Percentiles rank a stretch among this genome's conserved stretches.
Evolutionary conservation across 495 filamentous ascomycete genomes (phyloP).

Genomic region (Ascobolus immersus): DNA sequence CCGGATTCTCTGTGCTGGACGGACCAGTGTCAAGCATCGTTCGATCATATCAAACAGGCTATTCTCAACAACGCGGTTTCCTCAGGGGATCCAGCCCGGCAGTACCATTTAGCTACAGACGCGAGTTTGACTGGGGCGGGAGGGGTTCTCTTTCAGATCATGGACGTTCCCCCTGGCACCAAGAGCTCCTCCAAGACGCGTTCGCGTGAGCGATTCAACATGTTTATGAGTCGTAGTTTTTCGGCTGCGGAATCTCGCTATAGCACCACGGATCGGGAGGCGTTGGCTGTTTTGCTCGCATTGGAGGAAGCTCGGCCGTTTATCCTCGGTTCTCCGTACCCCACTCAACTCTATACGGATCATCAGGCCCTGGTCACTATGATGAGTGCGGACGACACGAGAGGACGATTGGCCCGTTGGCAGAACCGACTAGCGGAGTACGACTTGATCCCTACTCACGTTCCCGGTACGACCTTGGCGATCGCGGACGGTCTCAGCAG

Average conservation of each 20-base stretch:
- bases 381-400: background rate
- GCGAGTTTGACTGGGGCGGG: background rate
- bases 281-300: background rate
- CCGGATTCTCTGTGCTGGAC: background rate
- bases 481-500: background rate
- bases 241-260: background rate
- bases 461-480: background rate
- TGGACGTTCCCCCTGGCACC: background rate
- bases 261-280: background rate
- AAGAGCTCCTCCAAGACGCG: background rate
- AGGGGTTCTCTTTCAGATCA: background rate
- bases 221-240: background rate
- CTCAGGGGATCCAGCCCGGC: background rate
- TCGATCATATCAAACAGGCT: background rate
- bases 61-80: background rate
- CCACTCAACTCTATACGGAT: background rate
- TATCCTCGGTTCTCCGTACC: background rate
- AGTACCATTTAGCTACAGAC: background rate
- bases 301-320: background rate
- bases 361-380: background rate
- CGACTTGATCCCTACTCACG: background rate
- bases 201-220: background rate
- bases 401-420: background rate
- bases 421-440: background rate
- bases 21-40: background rate